Evolutionary conservation across 2,329 filamentous ascomycete species (phyloP), one percentile per base, ranked within the genome.

Genomic region (Cytospora mali): DNA sequence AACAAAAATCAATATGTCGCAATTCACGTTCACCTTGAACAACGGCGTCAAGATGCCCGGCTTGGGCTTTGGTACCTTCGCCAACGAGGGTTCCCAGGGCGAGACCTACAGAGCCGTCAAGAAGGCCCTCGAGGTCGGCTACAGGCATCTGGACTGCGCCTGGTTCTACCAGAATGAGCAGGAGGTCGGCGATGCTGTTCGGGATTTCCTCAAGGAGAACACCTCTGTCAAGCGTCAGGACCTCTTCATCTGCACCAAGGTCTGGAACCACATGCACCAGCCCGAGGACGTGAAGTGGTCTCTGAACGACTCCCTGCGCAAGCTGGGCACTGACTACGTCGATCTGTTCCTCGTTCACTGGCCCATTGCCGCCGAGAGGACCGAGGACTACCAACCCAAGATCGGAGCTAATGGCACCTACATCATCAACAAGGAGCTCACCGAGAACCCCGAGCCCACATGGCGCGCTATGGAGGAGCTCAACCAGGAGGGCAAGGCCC

Each of bases 131-230:
- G 80, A 82, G 68, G 77, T 79, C 61, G 88, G 88, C 51, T 90
- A 90, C 76, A 80, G 86, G 52, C 86, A 89, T 72, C 84, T 89
- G 65, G 85, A 87, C 75, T 88, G 86, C 71, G 87, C 88, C 56
- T 83, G 88, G 71, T 88, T 87, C 67, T 92, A 92, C 74, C 82
- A 84, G 70, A 92, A 92, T 72, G 89, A 88, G 71, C 75, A 74
- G 11, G 85, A 87, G 71, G 83, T 88, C 39, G 85, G 85, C 57
- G 74, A 80, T 27, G 85, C 81, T 23, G 80, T 88, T 68, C 79
- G 79, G 60, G 81, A 78, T 68, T 77, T 77, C 68, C 70, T 75
- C 28, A 70, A 68, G 67, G 70, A 73, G 61, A 75, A 73, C 71
- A 67, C 73, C 10, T 80, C 65, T 75, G 77, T 86, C 3, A 77